Conservation (phyloP, 2,329 filamentous ascomycete species). For the Neopestalotiopsis sp. region DNA sequence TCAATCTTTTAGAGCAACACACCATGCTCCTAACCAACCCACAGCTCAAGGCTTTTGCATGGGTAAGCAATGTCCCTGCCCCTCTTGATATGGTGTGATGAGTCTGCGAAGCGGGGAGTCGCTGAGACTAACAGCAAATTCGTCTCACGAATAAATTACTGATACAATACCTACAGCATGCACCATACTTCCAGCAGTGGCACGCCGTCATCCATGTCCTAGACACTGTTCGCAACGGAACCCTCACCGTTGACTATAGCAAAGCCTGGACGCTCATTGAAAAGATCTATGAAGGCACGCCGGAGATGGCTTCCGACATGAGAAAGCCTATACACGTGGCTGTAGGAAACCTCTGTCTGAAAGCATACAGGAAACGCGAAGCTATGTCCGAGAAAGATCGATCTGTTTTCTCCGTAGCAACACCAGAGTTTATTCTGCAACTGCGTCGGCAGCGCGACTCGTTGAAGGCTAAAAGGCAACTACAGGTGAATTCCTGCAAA, state of each 20-base stretch:
- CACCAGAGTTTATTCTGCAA: conserved; percentile 24
- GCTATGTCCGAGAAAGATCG: conserved; percentile 25
- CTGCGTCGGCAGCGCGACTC: conserved; percentile 23
- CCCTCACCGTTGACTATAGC: conserved; percentile 34
- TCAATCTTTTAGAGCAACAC: conserved; percentile 37
- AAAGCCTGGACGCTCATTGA: conserved; percentile 42
- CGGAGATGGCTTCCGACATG: conserved; percentile 30
- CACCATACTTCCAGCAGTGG: conserved; percentile 38
- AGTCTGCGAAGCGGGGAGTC: not conserved
- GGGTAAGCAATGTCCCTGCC: conserved; percentile 22
- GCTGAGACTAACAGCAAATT: not conserved
- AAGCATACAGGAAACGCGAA: conserved; percentile 33
- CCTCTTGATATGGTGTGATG: no score
- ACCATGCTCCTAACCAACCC: conserved; percentile 40
- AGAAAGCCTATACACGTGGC: conserved; percentile 37
- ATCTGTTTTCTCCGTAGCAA: conserved; percentile 27
- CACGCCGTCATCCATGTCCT: conserved; percentile 42
- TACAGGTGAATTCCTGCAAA: not conserved
- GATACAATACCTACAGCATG: conserved; percentile 21
- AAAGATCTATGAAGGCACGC: conserved; percentile 39
- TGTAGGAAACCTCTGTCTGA: conserved; percentile 39
- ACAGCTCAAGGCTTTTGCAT: conserved; percentile 36
- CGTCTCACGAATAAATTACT: not conserved
- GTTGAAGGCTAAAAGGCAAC: not conserved
- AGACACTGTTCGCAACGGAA: conserved; percentile 39